Conservation (phyloP, 208 protist genomes). For the Trypanosoma melophagium region DNA sequence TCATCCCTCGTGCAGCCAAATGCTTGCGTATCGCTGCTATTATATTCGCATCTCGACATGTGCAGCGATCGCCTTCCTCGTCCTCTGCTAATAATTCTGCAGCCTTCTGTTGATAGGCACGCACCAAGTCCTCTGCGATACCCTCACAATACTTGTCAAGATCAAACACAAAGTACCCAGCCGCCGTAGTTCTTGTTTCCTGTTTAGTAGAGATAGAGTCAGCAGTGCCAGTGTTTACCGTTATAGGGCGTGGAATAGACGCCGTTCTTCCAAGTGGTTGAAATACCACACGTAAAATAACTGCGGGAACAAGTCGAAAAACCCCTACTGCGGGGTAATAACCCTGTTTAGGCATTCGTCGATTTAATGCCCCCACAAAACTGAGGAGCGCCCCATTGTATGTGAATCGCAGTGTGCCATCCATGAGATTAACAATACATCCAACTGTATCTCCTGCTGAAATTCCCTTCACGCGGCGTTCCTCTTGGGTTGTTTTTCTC, state of each 20-base stretch:
- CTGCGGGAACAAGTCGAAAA: conserved; percentile 33
- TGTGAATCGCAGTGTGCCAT: conserved; percentile 63
- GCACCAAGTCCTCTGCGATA: conserved; percentile 25
- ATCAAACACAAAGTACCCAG: conserved; percentile 35
- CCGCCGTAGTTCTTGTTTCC: conserved; percentile 7
- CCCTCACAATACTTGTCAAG: conserved; percentile 27
- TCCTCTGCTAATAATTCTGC: conserved; percentile 1
- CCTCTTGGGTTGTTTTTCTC: conserved; percentile 3
- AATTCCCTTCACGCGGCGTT: conserved; percentile 24
- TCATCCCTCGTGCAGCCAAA: conserved; percentile 52
- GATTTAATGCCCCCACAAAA: conserved; percentile 18
- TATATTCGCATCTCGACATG: conserved; percentile 39
- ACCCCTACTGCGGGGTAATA: conserved; percentile 71
- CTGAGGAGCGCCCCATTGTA: conserved; percentile 51
- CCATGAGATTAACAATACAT: conserved; percentile 67
- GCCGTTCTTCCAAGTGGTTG: conserved; percentile 28
- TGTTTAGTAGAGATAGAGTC: neutral
- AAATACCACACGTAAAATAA: conserved; percentile 49
- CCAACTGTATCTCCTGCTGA: conserved; percentile 59
- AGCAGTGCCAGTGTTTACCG: neutral
- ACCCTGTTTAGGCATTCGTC: conserved; percentile 19
- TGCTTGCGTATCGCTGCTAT: conserved; percentile 51
- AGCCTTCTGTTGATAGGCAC: conserved; percentile 2
- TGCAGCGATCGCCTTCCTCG: conserved; percentile 16
- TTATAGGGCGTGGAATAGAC: conserved; percentile 3